Evolutionary conservation across 1,284 basidiomycete species (phyloP), one percentile per base, ranked within the genome.

Genomic region (Ganoderma lingzhi): DNA sequence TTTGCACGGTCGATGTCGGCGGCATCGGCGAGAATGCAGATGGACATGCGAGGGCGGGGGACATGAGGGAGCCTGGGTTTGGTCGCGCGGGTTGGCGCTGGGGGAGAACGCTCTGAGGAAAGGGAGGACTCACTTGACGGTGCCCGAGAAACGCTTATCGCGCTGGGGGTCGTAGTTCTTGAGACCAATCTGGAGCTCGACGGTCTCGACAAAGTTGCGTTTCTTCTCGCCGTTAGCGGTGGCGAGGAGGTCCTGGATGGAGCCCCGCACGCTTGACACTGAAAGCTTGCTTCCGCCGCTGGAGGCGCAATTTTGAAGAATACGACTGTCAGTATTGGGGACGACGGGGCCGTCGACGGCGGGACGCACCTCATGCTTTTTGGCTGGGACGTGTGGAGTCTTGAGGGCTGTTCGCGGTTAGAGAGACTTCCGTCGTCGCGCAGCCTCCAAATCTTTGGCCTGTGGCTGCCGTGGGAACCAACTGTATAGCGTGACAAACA

Each of bases 1-100:
- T 98, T 98, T 69, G 96, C 96, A 81, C 96, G 95, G 86, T 99
- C 97, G 82, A 99, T 98, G 84, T 99, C 98, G 81, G 94, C 93
- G 63, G 97, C 97, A 86, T 99, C 97, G 74, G 97, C 97, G 77
- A 99, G 94, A 90, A 99, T 98, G 90, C 97, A 99, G 82, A 99
- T 93, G 79, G 94, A 95, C 97, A 99, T 99, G 86, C 97, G 94
- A 70, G 97, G 97, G 77, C 97, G 96, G 78, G 98, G 98, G 76
- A 99, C 90, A 82, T 98, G 91, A 79, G 97, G 97, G 68, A 99
- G 91, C 87, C 95, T 96, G 76, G 56, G 62, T 6, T 14, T 53
- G n/a, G 55, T 23, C 9, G n/a, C 32, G 67, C 17, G n/a, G 73
- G 63, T 72, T 35, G 70, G 51, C 42, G 14, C 15, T 55, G 63